Percentiles rank a stretch among this genome's conserved stretches.
Conservation (phyloP, 306 rosid species). For the Begonia masoniana region DNA sequence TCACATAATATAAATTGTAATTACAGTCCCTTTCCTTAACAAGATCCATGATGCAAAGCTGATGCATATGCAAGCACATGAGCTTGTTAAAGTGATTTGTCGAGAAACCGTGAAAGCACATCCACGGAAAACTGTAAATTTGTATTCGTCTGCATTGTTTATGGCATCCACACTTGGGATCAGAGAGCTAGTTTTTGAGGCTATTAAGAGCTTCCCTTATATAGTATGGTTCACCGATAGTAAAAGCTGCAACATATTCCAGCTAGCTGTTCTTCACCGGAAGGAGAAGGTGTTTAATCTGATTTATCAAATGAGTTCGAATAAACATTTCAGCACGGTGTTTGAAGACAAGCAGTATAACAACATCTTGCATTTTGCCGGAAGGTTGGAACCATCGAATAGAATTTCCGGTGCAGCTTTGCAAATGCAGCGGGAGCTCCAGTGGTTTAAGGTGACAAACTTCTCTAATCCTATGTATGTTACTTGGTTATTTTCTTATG, state of each 20-base stretch:
- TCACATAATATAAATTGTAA: neutral
- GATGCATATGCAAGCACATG: too few species aligned
- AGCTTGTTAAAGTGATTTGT: too few species aligned
- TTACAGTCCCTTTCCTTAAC: neutral
- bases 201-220: constrained; percentile 1
- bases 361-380: too few species aligned
- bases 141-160: neutral
- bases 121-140: neutral
- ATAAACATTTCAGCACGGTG: constrained; percentile 2
- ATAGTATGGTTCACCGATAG: neutral
- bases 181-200: neutral
- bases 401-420: too few species aligned
- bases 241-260: neutral
- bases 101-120: too few species aligned
- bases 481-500: too few species aligned
- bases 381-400: too few species aligned
- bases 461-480: too few species aligned
- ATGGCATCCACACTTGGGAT: constrained; percentile 3
- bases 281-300: constrained; percentile 4
- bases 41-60: too few species aligned
- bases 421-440: too few species aligned
- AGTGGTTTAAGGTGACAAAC: too few species aligned
- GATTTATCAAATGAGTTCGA: constrained; percentile 3
- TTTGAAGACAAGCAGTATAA: neutral
- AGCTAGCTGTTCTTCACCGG: constrained; percentile 3